Evolutionary conservation across 73 alveolate species (phyloP).

Genomic region (Paramecium sexaurelia): DNA sequence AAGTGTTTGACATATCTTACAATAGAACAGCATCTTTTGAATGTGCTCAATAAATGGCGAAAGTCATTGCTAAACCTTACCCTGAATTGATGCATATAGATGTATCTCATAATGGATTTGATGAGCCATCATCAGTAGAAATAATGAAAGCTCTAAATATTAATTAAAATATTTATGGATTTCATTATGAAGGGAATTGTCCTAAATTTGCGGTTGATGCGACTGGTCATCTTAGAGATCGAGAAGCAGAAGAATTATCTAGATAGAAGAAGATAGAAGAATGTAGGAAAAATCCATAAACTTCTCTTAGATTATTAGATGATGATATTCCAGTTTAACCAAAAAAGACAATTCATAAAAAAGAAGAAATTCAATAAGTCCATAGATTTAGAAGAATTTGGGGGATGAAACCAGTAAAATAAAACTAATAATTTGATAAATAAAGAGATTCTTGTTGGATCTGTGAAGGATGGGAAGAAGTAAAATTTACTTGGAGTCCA

Average conservation of each 20-base stretch:
- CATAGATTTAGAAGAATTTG: constrained; percentile 42
- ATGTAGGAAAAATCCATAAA: constrained; percentile 13
- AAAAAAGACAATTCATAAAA: not conserved
- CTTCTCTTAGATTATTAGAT: not conserved
- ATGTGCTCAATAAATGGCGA: constrained; percentile 27
- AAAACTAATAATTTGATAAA: constrained; percentile 2
- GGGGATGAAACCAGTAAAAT: constrained; percentile 38
- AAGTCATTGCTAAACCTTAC: constrained; percentile 46
- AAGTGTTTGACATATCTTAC: constrained; percentile 57
- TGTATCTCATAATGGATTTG: constrained; percentile 60
- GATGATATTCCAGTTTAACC: constrained; percentile 1
- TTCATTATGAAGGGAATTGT: constrained; percentile 65
- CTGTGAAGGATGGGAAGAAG: constrained; percentile 71
- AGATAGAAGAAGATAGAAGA: constrained; percentile 41
- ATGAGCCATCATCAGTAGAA: constrained; percentile 19
- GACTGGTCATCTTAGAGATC: constrained; percentile 46
- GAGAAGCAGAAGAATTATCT: constrained; percentile 6
- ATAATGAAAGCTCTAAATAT: not conserved
- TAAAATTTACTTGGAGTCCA: constrained; percentile 58
- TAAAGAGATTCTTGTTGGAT: constrained; percentile 62
- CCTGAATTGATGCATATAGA: constrained; percentile 67
- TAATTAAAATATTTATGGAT: constrained; percentile 59
- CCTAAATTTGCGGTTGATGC: constrained; percentile 47
- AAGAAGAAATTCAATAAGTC: not conserved
- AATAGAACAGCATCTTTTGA: constrained; percentile 58